phyloP scores from a whole-genome alignment of 805 yeast species.

The Saccharomycopsis capsularis region DNA sequence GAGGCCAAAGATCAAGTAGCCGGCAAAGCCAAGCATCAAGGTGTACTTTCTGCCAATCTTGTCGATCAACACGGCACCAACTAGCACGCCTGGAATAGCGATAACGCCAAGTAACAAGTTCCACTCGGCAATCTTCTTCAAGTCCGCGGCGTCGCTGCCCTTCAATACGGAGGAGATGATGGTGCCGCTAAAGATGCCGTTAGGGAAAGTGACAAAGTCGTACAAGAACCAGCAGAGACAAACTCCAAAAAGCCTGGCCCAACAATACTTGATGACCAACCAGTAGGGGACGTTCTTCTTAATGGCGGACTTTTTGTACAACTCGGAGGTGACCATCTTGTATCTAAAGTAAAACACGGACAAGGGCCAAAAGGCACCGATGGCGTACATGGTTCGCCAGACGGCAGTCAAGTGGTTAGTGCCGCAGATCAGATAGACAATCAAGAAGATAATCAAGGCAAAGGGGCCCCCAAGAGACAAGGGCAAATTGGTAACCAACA shows the following conservation, averaged over 20 bases:
- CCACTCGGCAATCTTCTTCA: constrained; percentile 67
- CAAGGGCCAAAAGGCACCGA: constrained; percentile 63
- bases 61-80: constrained; percentile 63
- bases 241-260: constrained; percentile 63
- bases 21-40: constrained; percentile 61
- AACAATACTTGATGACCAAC: constrained; percentile 57
- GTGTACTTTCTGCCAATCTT: constrained; percentile 65
- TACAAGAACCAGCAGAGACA: constrained; percentile 74
- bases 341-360: constrained; percentile 64
- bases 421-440: constrained; percentile 56
- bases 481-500: constrained; percentile 66
- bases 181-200: constrained; percentile 60
- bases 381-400: constrained; percentile 66
- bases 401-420: constrained; percentile 40
- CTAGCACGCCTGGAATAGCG: constrained; percentile 64
- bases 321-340: constrained; percentile 59
- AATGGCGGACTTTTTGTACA: constrained; percentile 60
- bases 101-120: constrained; percentile 56
- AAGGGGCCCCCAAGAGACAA: constrained; percentile 75
- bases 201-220: constrained; percentile 77
- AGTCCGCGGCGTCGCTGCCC: constrained; percentile 28
- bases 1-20: constrained; percentile 65
- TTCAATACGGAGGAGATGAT: constrained; percentile 50
- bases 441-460: constrained; percentile 57
- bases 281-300: constrained; percentile 49